Evolutionary conservation across 1,139 yeast species (phyloP).

Genomic region (Yamadazyma triangularis): DNA sequence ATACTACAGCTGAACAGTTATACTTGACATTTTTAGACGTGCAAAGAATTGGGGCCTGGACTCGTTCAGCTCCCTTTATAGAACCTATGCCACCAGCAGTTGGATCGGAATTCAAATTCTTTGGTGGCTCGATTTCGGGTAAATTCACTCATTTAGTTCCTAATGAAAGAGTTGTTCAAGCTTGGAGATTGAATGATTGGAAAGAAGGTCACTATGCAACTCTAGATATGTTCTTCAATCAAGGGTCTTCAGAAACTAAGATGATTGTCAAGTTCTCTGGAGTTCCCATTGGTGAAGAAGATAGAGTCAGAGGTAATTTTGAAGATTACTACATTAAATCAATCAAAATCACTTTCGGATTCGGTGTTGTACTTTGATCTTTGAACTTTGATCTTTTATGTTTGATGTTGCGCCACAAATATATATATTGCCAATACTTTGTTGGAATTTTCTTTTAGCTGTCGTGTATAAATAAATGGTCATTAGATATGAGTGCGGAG

Average conservation of each 20-base stretch:
- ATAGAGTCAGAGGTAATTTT: constrained; percentile 76
- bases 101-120: constrained; percentile 64
- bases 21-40: constrained; percentile 73
- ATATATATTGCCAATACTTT: too few species aligned
- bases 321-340: constrained; percentile 85
- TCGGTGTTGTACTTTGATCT: constrained; percentile 74
- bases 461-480: too few species aligned
- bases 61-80: constrained; percentile 69
- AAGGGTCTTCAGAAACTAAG: constrained; percentile 78
- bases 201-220: constrained; percentile 74
- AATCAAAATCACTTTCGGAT: constrained; percentile 88
- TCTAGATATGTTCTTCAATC: constrained; percentile 60
- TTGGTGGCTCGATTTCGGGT: constrained; percentile 88
- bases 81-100: constrained; percentile 46
- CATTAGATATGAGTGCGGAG: too few species aligned
- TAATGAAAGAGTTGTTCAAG: constrained; percentile 57
- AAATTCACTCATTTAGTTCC: constrained; percentile 56
- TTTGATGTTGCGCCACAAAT: too few species aligned
- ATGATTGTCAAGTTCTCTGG: constrained; percentile 79
- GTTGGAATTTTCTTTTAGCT: too few species aligned
- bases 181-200: constrained; percentile 92
- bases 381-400: too few species aligned
- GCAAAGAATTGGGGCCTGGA: constrained; percentile 81
- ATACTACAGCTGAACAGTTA: constrained; percentile 82
- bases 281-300: constrained; percentile 98